Conservation (phyloP, 2,329 filamentous ascomycete genomes). For the Macrophomina phaseolina region DNA sequence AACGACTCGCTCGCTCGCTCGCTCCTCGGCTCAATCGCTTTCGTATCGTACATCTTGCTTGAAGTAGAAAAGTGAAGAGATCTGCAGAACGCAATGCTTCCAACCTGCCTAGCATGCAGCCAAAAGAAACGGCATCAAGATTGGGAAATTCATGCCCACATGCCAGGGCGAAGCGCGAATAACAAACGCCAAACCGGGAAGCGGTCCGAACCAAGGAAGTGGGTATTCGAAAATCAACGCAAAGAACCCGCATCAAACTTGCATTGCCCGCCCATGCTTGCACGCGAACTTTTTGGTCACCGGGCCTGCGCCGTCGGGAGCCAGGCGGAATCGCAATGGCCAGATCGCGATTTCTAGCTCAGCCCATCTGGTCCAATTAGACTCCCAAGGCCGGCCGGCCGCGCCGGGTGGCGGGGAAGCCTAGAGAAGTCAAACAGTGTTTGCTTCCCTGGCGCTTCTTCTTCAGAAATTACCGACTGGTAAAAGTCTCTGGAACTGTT, state of each 20-base stretch:
- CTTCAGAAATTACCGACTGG: slow-evolving; percentile 20
- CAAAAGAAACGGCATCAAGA: slow-evolving; percentile 24
- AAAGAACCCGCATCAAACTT: slow-evolving; percentile 28
- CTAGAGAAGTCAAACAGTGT: not conserved
- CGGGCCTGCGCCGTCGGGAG: not conserved
- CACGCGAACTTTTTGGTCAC: not conserved
- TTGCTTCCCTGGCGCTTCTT: slow-evolving; percentile 7
- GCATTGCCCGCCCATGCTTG: slow-evolving; percentile 20
- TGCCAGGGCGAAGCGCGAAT: slow-evolving; percentile 1
- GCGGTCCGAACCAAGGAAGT: slow-evolving; percentile 27
- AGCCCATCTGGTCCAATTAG: slow-evolving; percentile 15
- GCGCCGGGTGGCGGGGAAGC: slow-evolving; percentile 13
- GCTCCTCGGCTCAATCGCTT: slow-evolving; percentile 8
- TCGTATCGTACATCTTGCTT: slow-evolving; percentile 22
- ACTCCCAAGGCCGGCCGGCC: not conserved
- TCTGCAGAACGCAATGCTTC: slow-evolving; percentile 24
- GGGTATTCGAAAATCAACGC: slow-evolving; percentile 28
- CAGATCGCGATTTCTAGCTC: not conserved
- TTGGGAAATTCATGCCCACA: slow-evolving; percentile 11
- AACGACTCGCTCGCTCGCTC: slow-evolving; percentile 7
- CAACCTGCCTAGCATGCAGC: slow-evolving; percentile 23
- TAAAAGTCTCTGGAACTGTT: slow-evolving; percentile 13
- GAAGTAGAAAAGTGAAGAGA: slow-evolving; percentile 17
- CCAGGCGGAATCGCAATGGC: not conserved
- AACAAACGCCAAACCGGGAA: slow-evolving; percentile 28